Conservation (phyloP, 257 asterid genomes). For the Knoxia roxburghii region DNA sequence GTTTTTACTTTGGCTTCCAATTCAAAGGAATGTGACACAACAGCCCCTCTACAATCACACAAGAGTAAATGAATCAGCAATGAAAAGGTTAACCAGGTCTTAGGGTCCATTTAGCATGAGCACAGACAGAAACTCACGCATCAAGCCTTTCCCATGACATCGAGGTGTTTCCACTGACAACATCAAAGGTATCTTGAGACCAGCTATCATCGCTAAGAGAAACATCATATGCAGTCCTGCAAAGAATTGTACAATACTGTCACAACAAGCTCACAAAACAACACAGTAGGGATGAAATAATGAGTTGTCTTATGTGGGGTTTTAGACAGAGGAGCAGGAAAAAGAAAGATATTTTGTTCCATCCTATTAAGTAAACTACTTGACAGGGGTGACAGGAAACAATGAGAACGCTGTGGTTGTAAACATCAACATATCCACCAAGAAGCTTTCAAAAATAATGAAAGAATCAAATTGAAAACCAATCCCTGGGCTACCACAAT, state of each 20-base stretch:
- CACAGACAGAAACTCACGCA: slow-evolving; percentile 47
- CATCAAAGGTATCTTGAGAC: slow-evolving; percentile 54
- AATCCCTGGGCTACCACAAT: not conserved
- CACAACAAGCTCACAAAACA: not conserved
- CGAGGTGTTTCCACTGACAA: slow-evolving; percentile 75
- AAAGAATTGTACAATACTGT: not conserved
- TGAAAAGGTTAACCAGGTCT: not conserved
- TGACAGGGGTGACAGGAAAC: not conserved
- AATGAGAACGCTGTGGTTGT: not conserved
- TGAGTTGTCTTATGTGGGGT: not conserved
- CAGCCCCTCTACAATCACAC: slow-evolving; percentile 51
- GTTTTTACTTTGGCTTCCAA: slow-evolving; percentile 74
- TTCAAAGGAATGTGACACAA: slow-evolving; percentile 75
- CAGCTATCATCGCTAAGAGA: slow-evolving; percentile 75
- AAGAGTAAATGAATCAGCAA: slow-evolving; percentile 5
- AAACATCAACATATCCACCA: not conserved
- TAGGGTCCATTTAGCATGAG: not conserved
- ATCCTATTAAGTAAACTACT: not conserved
- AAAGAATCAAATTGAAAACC: not conserved
- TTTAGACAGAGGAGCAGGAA: not conserved
- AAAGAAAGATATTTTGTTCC: not conserved
- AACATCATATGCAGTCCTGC: slow-evolving; percentile 90
- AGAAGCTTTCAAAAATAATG: not conserved
- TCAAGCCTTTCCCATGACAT: slow-evolving; percentile 94
- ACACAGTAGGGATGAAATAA: not conserved